These are phyloP conservation scores for Microdochium paspali DNA, from an alignment of 2,329 filamentous ascomycete species.

Conservation along the genomic window DNA sequence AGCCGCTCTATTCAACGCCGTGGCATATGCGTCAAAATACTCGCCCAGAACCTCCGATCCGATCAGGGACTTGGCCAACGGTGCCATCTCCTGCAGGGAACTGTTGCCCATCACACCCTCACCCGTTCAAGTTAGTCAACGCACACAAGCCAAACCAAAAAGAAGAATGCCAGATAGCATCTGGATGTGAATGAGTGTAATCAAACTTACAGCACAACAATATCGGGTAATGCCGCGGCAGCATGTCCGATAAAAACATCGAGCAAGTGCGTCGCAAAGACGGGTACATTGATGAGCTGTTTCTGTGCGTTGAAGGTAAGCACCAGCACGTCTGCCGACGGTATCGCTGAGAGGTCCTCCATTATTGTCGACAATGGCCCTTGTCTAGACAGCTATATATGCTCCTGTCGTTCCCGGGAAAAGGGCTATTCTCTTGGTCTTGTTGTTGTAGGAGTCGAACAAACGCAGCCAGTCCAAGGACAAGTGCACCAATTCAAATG, in stretches of 20 bases:
- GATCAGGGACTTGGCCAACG: constrained; percentile 75
- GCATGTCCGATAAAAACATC: constrained; percentile 41
- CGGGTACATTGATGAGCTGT: constrained; percentile 54
- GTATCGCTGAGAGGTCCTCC: too few species aligned
- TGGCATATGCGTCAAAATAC: constrained; percentile 64
- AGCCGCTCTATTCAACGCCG: constrained; percentile 63
- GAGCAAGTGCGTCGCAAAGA: constrained; percentile 65
- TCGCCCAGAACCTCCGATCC: constrained; percentile 69
- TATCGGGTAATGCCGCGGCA: constrained; percentile 35
- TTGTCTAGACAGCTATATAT: too few species aligned
- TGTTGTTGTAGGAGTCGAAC: too few species aligned
- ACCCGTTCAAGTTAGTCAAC: neutral
- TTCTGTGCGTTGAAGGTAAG: constrained; percentile 88
- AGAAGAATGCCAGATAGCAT: too few species aligned
- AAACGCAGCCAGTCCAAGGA: too few species aligned
- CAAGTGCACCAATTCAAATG: too few species aligned
- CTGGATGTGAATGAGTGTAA: neutral
- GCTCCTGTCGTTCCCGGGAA: too few species aligned
- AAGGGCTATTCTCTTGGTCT: too few species aligned
- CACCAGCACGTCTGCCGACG: constrained; percentile 65
- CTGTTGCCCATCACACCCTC: constrained; percentile 17
- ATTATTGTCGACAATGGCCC: too few species aligned
- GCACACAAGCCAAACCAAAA: neutral
- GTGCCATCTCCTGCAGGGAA: constrained; percentile 87
- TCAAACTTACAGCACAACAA: constrained; percentile 46